Percentiles rank a stretch among this genome's conserved stretches.
These are phyloP conservation scores for Collybia sordida DNA, from an alignment of 768 basidiomycete species.

Conservation along the genomic window DNA sequence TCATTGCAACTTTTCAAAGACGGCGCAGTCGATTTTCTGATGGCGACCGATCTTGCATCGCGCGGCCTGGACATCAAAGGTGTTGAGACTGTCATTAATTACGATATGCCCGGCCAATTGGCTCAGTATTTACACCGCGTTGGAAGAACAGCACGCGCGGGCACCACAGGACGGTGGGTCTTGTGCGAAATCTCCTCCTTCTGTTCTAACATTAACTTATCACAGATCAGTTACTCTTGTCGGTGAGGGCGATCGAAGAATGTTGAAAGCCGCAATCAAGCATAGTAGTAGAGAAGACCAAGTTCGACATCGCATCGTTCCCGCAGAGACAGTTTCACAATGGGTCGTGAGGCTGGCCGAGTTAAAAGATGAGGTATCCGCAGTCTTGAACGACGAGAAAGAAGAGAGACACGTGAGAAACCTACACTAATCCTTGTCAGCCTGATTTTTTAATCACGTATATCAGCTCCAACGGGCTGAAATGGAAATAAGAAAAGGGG, in stretches of 20 bases:
- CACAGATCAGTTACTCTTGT: constrained; percentile 89
- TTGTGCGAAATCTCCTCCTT: background rate
- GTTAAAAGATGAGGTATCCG: constrained; percentile 76
- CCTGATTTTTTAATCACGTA: constrained; percentile 5
- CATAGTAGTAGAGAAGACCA: constrained; percentile 75
- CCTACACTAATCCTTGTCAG: constrained; percentile 1
- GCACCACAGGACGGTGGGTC: constrained; percentile 83
- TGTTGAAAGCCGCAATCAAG: constrained; percentile 95
- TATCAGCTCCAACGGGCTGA: constrained; percentile 82
- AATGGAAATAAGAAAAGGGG: constrained; percentile 93
- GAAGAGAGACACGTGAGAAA: constrained; percentile 84
- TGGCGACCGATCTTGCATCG: constrained; percentile 96
- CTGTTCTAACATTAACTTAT: constrained; percentile 3
- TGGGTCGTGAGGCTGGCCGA: constrained; percentile 70
- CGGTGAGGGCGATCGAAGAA: constrained; percentile 93
- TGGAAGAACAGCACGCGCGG: constrained; percentile 95
- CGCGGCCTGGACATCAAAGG: constrained; percentile 97
- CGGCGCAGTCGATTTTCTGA: constrained; percentile 83
- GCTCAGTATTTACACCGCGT: constrained; percentile 96
- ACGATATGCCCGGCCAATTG: constrained; percentile 94
- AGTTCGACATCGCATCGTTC: constrained; percentile 86
- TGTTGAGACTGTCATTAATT: constrained; percentile 96
- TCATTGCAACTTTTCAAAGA: constrained; percentile 88
- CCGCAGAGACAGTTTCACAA: constrained; percentile 67
- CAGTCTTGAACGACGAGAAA: constrained; percentile 85